Base-by-base conservation (phyloP, 495 filamentous ascomycete species). In the Penicillium tannophilum region DNA sequence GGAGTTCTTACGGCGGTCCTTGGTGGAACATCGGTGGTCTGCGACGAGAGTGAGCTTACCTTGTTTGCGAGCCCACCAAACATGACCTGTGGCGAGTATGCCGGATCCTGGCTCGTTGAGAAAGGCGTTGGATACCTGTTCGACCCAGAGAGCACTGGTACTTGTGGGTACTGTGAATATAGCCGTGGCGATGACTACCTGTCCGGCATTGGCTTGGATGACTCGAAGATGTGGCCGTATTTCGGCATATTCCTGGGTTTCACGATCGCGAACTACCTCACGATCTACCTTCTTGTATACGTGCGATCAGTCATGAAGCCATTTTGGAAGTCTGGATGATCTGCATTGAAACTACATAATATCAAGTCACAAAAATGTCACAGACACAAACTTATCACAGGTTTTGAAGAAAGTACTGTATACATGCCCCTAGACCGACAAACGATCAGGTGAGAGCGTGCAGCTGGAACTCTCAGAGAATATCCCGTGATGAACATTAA, bases 1-100 rank as follows among this genome's bases (percentile, higher is more conserved):
- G 91, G 90, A 26, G 89, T 91, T 55, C 79, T 93, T 3, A 82
- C 85, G 0, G 89, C 89, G 0, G 89, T 90, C 44, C 79, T 93
- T 7, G 85, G 88, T 62, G 80, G 79, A 1, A 72, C 82, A 26
- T 69, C 78, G 0, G 89, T 93, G 0, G 59, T 76, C 23, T 93
- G 90, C 67, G 65, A 66, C 0, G 55, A 71, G 10, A 52, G 58
- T 20, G 90, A 93, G 64, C 75, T 89, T 48, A 88, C 86, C 54
- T 58, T 63, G 4, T 92, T 93, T 71, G 70, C 68, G 1, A 81
- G 85, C 14, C 90, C 90, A 0, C 50, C 69, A 0, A 83, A 84
- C 12, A 76, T 85, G 66, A 86, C 78, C 2, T 93, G 90, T 61
- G 86, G 81, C 20, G 81, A 85, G 19, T 96, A 96, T 72, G 90